Conservation (phyloP, 2,329 filamentous ascomycete genomes). For the Nothophaeocryptopus gaeumannii region DNA sequence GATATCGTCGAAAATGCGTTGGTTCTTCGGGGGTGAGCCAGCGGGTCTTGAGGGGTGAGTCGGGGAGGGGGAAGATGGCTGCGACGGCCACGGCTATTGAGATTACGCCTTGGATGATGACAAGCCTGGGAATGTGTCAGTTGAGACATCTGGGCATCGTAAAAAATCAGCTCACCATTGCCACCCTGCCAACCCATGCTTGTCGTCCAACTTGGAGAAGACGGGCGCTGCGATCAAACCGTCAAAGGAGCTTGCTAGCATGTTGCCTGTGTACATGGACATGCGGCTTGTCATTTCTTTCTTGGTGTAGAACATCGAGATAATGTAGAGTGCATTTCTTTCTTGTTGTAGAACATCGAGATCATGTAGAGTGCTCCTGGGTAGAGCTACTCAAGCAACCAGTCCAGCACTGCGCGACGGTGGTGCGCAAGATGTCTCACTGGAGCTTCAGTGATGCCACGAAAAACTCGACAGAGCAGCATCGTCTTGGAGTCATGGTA, state of each 20-base stretch:
- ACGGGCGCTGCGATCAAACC: conserved; percentile 58
- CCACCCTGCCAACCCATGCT: conserved; percentile 57
- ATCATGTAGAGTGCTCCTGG: conserved; percentile 7
- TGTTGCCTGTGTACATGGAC: conserved; percentile 27
- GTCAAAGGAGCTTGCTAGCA: conserved; percentile 63
- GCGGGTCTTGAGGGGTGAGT: conserved; percentile 53
- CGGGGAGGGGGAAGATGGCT: conserved; percentile 58
- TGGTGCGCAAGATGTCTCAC: too few relatives aligned
- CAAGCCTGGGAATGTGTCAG: conserved; percentile 39
- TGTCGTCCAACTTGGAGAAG: conserved; percentile 59
- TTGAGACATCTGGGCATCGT: background rate
- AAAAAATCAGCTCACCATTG: conserved; percentile 15
- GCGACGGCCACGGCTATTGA: conserved; percentile 60
- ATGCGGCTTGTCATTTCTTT: conserved; percentile 37
- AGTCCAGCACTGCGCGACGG: too few relatives aligned
- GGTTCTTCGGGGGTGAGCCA: conserved; percentile 26
- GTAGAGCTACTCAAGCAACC: background rate
- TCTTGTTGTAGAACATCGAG: conserved; percentile 43
- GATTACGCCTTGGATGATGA: conserved; percentile 66
- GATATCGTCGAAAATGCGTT: conserved; percentile 9
- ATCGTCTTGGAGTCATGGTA: conserved; percentile 8
- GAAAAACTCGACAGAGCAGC: conserved; percentile 10
- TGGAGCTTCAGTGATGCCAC: conserved; percentile 9
- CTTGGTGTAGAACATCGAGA: conserved; percentile 42
- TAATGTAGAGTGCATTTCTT: conserved; percentile 36